phyloP scores from a whole-genome alignment of 1,139 yeast species.

The Kodamaea anthophila region DNA sequence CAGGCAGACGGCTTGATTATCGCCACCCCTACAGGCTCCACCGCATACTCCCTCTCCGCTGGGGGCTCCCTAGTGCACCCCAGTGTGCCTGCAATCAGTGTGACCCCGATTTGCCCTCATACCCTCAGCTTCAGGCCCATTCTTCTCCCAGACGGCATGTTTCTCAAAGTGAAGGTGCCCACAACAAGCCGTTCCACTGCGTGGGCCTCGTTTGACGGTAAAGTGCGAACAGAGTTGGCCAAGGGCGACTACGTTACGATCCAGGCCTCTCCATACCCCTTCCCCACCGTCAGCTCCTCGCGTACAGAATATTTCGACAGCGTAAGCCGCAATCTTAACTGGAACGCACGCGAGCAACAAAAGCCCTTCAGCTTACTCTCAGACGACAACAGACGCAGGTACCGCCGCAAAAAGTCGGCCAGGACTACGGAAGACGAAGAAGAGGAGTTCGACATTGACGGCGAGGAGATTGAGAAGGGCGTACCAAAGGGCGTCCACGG shows the following conservation, averaged over 20 bases:
- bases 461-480: constrained; percentile 5
- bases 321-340: constrained; percentile 74
- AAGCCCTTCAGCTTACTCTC: constrained; percentile 59
- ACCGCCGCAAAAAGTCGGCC: constrained; percentile 21
- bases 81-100: constrained; percentile 80
- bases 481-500: constrained; percentile 2
- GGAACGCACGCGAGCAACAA: constrained; percentile 83
- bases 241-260: constrained; percentile 76
- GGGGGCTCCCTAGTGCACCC: constrained; percentile 91
- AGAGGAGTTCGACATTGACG: constrained; percentile 25
- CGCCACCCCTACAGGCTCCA: constrained; percentile 90
- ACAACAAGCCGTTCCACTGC: constrained; percentile 66
- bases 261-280: constrained; percentile 74
- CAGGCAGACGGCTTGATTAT: constrained; percentile 88
- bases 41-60: constrained; percentile 85
- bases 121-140: constrained; percentile 85
- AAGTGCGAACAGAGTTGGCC: constrained; percentile 60
- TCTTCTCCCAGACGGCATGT: constrained; percentile 80
- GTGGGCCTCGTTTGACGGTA: constrained; percentile 90
- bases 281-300: constrained; percentile 75
- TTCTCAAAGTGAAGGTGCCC: constrained; percentile 70
- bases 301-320: constrained; percentile 78
- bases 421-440: constrained; percentile 18
- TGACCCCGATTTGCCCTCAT: constrained; percentile 91
- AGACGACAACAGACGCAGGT: constrained; percentile 37